A percentile compares a stretch with the other conserved stretches of the same genome.
These are phyloP conservation scores for Fragosphaeria purpurea DNA, from an alignment of 2,329 filamentous ascomycete species.

Conservation along the genomic window DNA sequence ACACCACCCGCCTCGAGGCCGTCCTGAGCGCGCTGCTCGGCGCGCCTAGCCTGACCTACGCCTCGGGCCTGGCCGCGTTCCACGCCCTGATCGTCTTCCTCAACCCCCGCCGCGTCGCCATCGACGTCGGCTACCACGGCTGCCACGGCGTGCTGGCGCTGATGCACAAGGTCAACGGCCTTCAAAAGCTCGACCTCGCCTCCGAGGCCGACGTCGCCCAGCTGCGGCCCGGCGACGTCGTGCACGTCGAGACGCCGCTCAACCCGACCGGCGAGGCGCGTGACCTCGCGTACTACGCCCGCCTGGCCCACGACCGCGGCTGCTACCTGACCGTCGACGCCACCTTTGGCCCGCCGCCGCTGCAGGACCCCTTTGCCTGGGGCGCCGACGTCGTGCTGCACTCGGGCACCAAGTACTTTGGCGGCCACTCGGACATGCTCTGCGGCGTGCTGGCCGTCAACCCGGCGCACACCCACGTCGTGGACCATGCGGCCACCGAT, in stretches of 20 bases:
- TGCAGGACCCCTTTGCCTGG: slow-evolving; percentile 73
- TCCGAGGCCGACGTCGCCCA: slow-evolving; percentile 33
- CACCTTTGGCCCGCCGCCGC: slow-evolving; percentile 83
- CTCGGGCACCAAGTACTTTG: slow-evolving; percentile 90
- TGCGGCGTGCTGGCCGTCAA: slow-evolving; percentile 70
- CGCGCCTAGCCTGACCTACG: slow-evolving; percentile 64
- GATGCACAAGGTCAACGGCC: slow-evolving; percentile 63
- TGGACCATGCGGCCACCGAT: slow-evolving; percentile 8
- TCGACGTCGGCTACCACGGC: slow-evolving; percentile 83
- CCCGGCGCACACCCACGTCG: slow-evolving; percentile 19
- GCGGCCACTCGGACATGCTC: slow-evolving; percentile 88
- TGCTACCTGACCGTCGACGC: slow-evolving; percentile 77
- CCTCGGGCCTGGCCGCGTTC: slow-evolving; percentile 78
- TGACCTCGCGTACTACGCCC: slow-evolving; percentile 61
- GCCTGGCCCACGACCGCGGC: slow-evolving; percentile 59
- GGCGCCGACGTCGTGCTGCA: slow-evolving; percentile 88
- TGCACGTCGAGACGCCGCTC: slow-evolving; percentile 87
- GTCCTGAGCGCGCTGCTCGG: slow-evolving; percentile 65
- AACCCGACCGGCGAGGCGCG: slow-evolving; percentile 82
- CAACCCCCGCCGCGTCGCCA: slow-evolving; percentile 72
- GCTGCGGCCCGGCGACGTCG: slow-evolving; percentile 66
- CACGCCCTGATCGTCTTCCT: slow-evolving; percentile 77
- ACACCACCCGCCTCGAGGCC: slow-evolving; percentile 74
- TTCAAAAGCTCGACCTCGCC: slow-evolving; percentile 62
- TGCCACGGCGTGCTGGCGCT: slow-evolving; percentile 77